These are phyloP conservation scores for Eremothecium sinecaudum DNA, from an alignment of 1,139 yeast species.

Conservation along the genomic window DNA sequence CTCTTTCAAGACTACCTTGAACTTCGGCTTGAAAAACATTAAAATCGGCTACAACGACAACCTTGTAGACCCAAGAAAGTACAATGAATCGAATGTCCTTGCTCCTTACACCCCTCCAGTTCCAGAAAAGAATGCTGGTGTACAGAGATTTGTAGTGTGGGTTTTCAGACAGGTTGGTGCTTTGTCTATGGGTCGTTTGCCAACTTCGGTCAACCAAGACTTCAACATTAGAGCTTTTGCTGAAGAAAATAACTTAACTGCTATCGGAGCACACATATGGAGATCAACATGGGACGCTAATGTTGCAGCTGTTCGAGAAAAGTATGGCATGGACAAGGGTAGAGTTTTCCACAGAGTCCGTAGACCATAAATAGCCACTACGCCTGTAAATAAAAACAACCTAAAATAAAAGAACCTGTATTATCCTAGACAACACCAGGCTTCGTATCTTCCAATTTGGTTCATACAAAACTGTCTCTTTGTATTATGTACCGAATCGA, in stretches of 20 bases:
- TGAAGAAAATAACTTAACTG: conserved; percentile 42
- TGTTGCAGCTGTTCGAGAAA: conserved; percentile 54
- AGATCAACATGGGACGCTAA: conserved; percentile 77
- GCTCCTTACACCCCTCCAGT: conserved; percentile 67
- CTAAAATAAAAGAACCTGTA: not conserved
- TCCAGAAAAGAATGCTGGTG: conserved; percentile 80
- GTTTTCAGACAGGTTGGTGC: conserved; percentile 60
- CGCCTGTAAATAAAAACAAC: not conserved
- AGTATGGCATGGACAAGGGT: conserved; percentile 66
- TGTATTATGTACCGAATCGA: not conserved
- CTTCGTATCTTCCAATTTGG: not conserved
- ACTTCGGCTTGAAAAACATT: conserved; percentile 71
- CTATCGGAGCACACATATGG: conserved; percentile 92
- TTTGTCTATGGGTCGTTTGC: no score
- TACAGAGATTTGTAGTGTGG: conserved; percentile 84
- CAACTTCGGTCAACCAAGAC: conserved; percentile 30
- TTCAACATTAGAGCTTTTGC: conserved; percentile 72
- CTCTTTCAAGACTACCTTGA: conserved; percentile 60
- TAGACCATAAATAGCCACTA: conserved; percentile 19
- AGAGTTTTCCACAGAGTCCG: conserved; percentile 58
- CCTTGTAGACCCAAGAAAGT: conserved; percentile 44
- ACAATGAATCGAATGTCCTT: conserved; percentile 32
- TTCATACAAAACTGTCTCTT: not conserved
- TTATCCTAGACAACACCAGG: not conserved
- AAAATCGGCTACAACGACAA: conserved; percentile 51